Evolutionary conservation across 139 green algal genomes (phyloP).

Genomic region (Tetraselmis striata): DNA sequence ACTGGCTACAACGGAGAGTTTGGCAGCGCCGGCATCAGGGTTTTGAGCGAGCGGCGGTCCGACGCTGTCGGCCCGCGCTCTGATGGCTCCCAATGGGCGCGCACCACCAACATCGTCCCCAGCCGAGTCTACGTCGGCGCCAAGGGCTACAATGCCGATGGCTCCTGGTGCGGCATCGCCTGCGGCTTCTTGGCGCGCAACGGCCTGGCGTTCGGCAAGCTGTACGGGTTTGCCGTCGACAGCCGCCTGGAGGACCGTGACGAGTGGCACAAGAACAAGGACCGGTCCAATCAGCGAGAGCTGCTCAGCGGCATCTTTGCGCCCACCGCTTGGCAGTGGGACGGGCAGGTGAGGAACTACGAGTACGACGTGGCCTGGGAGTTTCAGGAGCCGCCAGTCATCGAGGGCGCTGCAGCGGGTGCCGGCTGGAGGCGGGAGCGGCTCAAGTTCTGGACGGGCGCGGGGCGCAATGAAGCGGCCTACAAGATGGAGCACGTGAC

Average conservation of each 20-base stretch:
- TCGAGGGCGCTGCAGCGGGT: too few relatives aligned
- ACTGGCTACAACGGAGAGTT: conserved; percentile 21
- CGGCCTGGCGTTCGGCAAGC: conserved; percentile 12
- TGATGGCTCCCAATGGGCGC: background rate
- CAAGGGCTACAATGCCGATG: conserved; percentile 5
- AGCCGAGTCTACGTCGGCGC: conserved; percentile 14
- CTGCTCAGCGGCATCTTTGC: background rate
- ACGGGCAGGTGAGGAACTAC: too few relatives aligned
- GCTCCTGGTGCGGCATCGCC: too few relatives aligned
- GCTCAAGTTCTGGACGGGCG: too few relatives aligned
- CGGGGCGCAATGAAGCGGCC: too few relatives aligned
- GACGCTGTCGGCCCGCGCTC: background rate
- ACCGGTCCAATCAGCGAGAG: background rate
- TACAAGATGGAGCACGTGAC: too few relatives aligned
- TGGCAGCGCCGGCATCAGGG: background rate
- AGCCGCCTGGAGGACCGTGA: background rate
- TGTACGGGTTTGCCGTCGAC: conserved; percentile 16
- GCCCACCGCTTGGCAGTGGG: too few relatives aligned
- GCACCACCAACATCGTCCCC: conserved; percentile 13
- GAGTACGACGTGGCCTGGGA: too few relatives aligned
- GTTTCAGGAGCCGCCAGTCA: too few relatives aligned
- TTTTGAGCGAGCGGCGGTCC: background rate
- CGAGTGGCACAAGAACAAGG: conserved; percentile 3
- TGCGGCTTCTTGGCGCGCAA: conserved; percentile 12
- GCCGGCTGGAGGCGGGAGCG: too few relatives aligned